Percentiles rank a stretch among this genome's conserved stretches.
Conservation (phyloP, 2,329 filamentous ascomycete genomes). For the Arthrobotrys sinensis region DNA sequence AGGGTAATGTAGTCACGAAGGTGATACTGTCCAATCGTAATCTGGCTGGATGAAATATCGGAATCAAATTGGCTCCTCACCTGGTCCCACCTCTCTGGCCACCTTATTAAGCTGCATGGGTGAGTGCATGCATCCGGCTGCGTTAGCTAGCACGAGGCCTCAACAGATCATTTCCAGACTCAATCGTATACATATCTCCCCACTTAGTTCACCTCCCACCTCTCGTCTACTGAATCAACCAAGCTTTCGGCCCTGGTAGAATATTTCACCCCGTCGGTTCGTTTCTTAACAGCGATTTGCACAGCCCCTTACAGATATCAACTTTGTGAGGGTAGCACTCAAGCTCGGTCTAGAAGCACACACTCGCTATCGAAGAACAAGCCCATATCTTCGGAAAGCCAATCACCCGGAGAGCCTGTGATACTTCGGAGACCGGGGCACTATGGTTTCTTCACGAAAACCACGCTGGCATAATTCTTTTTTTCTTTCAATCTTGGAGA, state of each 20-base stretch:
- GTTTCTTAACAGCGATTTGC: background rate
- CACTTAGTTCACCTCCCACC: background rate
- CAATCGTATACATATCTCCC: constrained; percentile 21
- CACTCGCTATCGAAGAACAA: background rate
- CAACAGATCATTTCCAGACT: constrained; percentile 36
- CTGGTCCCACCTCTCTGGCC: constrained; percentile 11
- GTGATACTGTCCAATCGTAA: background rate
- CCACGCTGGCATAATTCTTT: background rate
- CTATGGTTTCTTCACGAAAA: background rate
- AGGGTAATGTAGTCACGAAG: background rate
- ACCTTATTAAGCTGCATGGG: constrained; percentile 28
- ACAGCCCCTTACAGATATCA: constrained; percentile 19
- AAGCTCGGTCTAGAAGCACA: background rate
- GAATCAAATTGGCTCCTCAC: constrained; percentile 7
- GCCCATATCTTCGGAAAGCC: background rate
- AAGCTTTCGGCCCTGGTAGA: constrained; percentile 5
- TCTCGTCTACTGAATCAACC: constrained; percentile 18
- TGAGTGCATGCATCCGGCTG: constrained; percentile 14
- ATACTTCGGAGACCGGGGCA: too few relatives aligned
- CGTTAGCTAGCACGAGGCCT: constrained; percentile 20
- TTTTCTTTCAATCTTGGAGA: background rate
- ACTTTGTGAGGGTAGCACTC: background rate
- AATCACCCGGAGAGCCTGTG: background rate
- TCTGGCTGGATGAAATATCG: constrained; percentile 10
- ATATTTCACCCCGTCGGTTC: constrained; percentile 7